Conservation (phyloP, 768 basidiomycete genomes). For the Lactarius sanguifluus region DNA sequence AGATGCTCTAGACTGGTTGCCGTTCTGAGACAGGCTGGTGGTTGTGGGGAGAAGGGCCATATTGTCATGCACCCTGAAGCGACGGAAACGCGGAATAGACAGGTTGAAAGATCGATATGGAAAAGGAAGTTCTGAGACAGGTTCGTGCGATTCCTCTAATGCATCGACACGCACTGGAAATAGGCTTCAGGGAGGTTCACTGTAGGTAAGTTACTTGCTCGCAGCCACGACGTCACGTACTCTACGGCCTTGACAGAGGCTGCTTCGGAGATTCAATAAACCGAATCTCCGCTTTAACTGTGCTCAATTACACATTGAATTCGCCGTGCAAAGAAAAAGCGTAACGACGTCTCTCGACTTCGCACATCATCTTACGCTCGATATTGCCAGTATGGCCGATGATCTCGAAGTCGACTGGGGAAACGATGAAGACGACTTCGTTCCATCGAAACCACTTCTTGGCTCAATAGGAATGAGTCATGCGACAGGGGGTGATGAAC, state of each 20-base stretch:
- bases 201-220: background rate
- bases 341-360: slow-evolving; percentile 16
- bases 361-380: slow-evolving; percentile 25
- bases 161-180: slow-evolving; percentile 17
- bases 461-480: slow-evolving; percentile 29
- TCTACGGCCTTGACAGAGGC: background rate
- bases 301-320: background rate
- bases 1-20: slow-evolving; percentile 24
- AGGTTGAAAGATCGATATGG: slow-evolving; percentile 23
- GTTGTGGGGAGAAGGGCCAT: slow-evolving; percentile 35
- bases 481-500: slow-evolving; percentile 24
- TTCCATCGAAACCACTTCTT: slow-evolving; percentile 25
- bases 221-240: background rate
- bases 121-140: slow-evolving; percentile 1
- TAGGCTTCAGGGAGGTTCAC: background rate
- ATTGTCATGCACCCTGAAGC: slow-evolving; percentile 24
- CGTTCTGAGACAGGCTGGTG: slow-evolving; percentile 28
- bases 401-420: slow-evolving; percentile 75
- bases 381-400: slow-evolving; percentile 52
- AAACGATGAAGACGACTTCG: slow-evolving; percentile 46
- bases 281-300: slow-evolving; percentile 17
- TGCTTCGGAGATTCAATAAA: slow-evolving; percentile 11
- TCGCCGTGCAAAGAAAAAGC: background rate
- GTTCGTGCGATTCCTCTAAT: slow-evolving; percentile 9
- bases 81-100: slow-evolving; percentile 30